Conservation (phyloP, 2,329 filamentous ascomycete species). For the Colletotrichum graminicola region DNA sequence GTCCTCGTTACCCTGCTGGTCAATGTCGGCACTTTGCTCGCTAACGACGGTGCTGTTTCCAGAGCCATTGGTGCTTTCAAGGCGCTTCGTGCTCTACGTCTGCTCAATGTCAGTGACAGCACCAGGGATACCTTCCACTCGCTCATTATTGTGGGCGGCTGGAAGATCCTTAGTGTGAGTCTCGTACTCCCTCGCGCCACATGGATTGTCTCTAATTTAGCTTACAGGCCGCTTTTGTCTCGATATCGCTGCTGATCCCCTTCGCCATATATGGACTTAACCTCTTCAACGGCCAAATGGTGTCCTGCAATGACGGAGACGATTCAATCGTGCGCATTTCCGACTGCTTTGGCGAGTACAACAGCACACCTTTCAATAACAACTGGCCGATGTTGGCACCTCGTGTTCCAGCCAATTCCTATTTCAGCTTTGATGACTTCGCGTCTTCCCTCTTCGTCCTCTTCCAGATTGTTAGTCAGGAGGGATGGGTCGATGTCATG, state of each 20-base stretch:
- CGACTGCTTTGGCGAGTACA: constrained; percentile 88
- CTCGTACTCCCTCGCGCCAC: constrained; percentile 40
- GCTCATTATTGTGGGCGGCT: constrained; percentile 91
- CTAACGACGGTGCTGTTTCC: constrained; percentile 85
- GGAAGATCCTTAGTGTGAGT: constrained; percentile 88
- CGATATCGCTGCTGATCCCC: constrained; percentile 91
- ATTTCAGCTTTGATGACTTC: constrained; percentile 95
- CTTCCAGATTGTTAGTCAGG: constrained; percentile 98
- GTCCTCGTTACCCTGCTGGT: constrained; percentile 96
- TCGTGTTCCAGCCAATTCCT: constrained; percentile 83
- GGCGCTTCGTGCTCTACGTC: constrained; percentile 87
- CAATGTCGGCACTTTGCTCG: constrained; percentile 86
- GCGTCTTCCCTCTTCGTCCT: constrained; percentile 94
- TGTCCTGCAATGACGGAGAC: constrained; percentile 81
- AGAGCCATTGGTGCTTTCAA: constrained; percentile 97
- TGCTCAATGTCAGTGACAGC: constrained; percentile 96
- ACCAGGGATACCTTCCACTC: constrained; percentile 97
- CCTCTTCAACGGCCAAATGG: constrained; percentile 86
- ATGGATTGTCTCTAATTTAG: constrained; percentile 11
- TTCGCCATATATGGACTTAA: constrained; percentile 98
- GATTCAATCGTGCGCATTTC: constrained; percentile 69
- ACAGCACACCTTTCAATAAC: constrained; percentile 77
- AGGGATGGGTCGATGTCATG: constrained; percentile 97
- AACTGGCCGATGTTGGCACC: constrained; percentile 87
- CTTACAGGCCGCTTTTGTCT: constrained; percentile 83